phyloP scores from a whole-genome alignment of 2,329 filamentous ascomycete species.

The Scytalidium lignicola region DNA sequence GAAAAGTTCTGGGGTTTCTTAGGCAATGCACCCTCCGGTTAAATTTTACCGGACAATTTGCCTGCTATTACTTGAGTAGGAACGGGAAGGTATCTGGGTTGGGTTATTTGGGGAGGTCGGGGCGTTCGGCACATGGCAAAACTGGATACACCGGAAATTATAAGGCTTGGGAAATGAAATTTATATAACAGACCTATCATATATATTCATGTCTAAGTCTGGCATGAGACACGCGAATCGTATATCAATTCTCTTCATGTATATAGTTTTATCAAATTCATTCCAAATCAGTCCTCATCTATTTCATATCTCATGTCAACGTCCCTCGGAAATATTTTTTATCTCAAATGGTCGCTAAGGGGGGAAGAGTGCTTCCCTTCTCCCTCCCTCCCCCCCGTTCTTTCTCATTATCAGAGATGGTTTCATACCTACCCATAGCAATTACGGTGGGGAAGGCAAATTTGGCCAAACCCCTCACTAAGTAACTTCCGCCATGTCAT shows the following conservation, averaged over 20 bases:
- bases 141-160: no score
- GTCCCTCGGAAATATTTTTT: no score
- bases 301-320: constrained; percentile 12
- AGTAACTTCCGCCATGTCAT: constrained; percentile 48
- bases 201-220: no score
- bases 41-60: constrained; percentile 2
- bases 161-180: background rate
- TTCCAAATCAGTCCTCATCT: background rate
- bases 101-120: background rate
- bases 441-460: no score
- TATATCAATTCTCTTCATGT: background rate
- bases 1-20: constrained; percentile 74
- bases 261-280: background rate
- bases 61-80: background rate
- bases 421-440: no score
- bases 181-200: background rate
- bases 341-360: no score
- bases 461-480: background rate
- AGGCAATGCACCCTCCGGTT: constrained; percentile 22
- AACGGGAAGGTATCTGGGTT: background rate
- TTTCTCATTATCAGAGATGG: no score
- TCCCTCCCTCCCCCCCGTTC: no score
- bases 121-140: background rate
- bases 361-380: no score
- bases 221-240: no score